Evolutionary conservation across 2,329 filamentous ascomycete genomes (phyloP).

Genomic region (Trichoderma sp.): DNA sequence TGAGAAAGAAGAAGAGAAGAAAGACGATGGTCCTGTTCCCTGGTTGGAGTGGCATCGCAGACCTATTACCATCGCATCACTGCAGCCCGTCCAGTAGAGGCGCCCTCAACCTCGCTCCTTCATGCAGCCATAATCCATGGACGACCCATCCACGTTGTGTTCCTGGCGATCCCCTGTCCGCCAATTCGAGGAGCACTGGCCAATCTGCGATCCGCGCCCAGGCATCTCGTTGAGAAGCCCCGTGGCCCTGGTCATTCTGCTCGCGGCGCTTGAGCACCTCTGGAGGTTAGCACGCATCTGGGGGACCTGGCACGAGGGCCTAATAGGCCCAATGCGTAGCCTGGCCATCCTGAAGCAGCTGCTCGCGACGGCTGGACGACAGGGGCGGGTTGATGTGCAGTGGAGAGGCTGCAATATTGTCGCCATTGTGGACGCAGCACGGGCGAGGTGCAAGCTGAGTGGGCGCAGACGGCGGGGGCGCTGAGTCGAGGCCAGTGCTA

Average conservation of each 20-base stretch:
- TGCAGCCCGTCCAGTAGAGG: neutral
- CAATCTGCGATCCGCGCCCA: slow-evolving; percentile 8
- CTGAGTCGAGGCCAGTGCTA: neutral
- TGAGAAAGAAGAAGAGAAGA: neutral
- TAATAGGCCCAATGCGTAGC: neutral
- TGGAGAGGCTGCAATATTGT: slow-evolving; percentile 29
- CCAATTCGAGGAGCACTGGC: slow-evolving; percentile 12
- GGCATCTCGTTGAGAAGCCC: neutral
- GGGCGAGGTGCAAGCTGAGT: neutral
- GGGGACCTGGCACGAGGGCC: neutral
- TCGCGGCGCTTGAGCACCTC: slow-evolving; percentile 8
- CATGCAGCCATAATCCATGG: neutral
- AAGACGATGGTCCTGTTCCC: neutral
- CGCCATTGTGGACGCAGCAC: neutral
- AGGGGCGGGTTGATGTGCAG: slow-evolving; percentile 14
- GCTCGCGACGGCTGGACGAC: neutral
- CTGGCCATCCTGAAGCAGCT: slow-evolving; percentile 9
- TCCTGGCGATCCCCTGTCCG: slow-evolving; percentile 26
- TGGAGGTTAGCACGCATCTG: slow-evolving; percentile 12
- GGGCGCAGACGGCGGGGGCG: slow-evolving; percentile 4
- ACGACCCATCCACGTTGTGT: slow-evolving; percentile 24
- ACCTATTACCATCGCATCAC: slow-evolving; percentile 22
- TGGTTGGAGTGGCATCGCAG: slow-evolving; percentile 5
- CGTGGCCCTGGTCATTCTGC: neutral
- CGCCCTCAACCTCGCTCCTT: slow-evolving; percentile 1